phyloP scores from a whole-genome alignment of 2,329 filamentous ascomycete genomes.

The Verticillium nonalfalfae region DNA sequence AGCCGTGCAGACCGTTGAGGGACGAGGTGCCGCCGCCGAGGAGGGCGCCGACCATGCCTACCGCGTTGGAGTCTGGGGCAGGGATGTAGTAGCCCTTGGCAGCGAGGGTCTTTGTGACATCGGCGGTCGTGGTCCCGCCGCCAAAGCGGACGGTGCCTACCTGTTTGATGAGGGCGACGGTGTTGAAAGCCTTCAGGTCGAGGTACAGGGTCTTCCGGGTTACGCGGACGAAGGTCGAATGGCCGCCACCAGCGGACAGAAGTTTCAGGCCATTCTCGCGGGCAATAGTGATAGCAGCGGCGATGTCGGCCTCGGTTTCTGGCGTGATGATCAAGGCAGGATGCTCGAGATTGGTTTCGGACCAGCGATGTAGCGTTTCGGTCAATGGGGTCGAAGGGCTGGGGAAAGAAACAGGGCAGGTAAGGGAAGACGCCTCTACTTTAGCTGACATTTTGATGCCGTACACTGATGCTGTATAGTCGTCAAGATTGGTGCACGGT shows the following conservation, averaged over 20 bases:
- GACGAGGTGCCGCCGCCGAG: slow-evolving; percentile 20
- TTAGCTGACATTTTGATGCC: background rate
- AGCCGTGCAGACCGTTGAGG: slow-evolving; percentile 21
- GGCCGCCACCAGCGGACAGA: slow-evolving; percentile 20
- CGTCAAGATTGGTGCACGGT: no score
- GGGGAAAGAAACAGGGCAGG: background rate
- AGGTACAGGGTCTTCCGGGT: slow-evolving; percentile 21
- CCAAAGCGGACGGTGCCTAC: slow-evolving; percentile 18
- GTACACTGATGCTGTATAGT: no score
- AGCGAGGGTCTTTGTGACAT: slow-evolving; percentile 16
- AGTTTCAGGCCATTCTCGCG: slow-evolving; percentile 19
- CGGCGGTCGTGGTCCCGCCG: slow-evolving; percentile 19
- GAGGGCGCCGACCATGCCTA: slow-evolving; percentile 19
- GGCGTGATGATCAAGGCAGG: slow-evolving; percentile 22
- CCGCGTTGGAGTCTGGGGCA: slow-evolving; percentile 14
- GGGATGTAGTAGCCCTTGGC: slow-evolving; percentile 22
- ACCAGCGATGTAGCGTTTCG: slow-evolving; percentile 20
- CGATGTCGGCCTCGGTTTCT: slow-evolving; percentile 19
- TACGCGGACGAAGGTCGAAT: slow-evolving; percentile 23
- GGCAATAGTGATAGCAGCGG: slow-evolving; percentile 18
- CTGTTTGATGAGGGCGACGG: slow-evolving; percentile 18
- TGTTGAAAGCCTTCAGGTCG: slow-evolving; percentile 22
- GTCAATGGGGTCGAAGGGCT: background rate
- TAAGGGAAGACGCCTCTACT: background rate
- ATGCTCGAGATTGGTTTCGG: slow-evolving; percentile 14